Conservation (phyloP, 768 basidiomycete species). For the Kwoniella mangroviensis region DNA sequence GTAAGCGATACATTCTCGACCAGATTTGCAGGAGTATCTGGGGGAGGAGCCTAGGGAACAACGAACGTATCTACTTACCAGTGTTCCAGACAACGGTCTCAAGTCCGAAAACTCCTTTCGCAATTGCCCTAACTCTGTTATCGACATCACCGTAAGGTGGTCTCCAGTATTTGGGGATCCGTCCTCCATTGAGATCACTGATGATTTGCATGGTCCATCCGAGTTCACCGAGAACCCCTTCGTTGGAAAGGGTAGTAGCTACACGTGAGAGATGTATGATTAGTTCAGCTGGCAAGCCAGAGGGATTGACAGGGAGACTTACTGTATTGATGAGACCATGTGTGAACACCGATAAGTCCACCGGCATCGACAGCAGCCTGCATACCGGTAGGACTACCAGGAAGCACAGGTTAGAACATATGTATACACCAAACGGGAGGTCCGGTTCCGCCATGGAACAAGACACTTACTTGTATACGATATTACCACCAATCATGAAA, state of each 20-base stretch:
- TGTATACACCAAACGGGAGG: background rate
- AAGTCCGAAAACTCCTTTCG: slow-evolving; percentile 81
- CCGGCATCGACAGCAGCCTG: slow-evolving; percentile 61
- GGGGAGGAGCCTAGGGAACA: too few species aligned
- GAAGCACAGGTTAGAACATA: background rate
- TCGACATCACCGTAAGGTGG: slow-evolving; percentile 65
- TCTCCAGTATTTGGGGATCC: slow-evolving; percentile 72
- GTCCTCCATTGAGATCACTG: slow-evolving; percentile 78
- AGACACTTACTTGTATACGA: slow-evolving; percentile 62
- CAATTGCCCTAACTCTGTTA: slow-evolving; percentile 80
- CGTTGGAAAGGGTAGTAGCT: slow-evolving; percentile 64
- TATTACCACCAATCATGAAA: slow-evolving; percentile 85
- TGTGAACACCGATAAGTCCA: slow-evolving; percentile 58
- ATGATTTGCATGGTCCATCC: slow-evolving; percentile 83
- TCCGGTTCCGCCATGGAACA: background rate
- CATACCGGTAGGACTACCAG: slow-evolving; percentile 63
- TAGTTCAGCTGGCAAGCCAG: slow-evolving; percentile 1
- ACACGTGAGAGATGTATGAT: background rate
- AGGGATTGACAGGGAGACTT: slow-evolving; percentile 12
- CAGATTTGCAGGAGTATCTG: too few species aligned
- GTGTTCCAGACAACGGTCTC: slow-evolving; percentile 88
- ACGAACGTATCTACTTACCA: slow-evolving; percentile 59
- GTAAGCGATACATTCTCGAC: too few species aligned
- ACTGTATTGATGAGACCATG: slow-evolving; percentile 58
- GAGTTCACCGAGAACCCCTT: slow-evolving; percentile 72